These are phyloP conservation scores for Apiospora koreana DNA, from an alignment of 2,329 filamentous ascomycete species.

Conservation along the genomic window DNA sequence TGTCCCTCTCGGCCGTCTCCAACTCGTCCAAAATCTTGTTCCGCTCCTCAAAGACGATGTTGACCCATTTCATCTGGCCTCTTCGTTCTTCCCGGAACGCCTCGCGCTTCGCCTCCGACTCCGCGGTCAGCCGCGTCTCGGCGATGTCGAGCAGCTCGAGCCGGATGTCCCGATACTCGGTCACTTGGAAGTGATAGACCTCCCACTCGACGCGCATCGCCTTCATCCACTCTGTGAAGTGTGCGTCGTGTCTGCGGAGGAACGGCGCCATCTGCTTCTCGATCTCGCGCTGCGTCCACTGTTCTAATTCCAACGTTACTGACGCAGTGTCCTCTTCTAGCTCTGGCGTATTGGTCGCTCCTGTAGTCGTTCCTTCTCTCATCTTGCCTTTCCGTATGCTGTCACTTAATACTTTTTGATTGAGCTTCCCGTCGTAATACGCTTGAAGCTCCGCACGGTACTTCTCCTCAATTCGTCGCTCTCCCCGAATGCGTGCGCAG, in stretches of 20 bases:
- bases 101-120: conserved; percentile 28
- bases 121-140: conserved; percentile 31
- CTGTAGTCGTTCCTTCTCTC: background rate
- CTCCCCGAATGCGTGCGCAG: conserved; percentile 39
- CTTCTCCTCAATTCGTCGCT: conserved; percentile 44
- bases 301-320: background rate
- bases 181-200: conserved; percentile 35
- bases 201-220: conserved; percentile 43
- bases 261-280: conserved; percentile 36
- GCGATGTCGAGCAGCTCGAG: conserved; percentile 45
- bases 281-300: conserved; percentile 22
- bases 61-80: conserved; percentile 51
- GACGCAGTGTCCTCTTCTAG: background rate
- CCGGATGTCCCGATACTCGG: conserved; percentile 40
- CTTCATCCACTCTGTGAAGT: conserved; percentile 41
- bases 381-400: background rate
- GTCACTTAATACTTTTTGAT: background rate
- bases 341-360: background rate
- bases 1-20: conserved; percentile 46
- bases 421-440: conserved; percentile 35
- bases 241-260: conserved; percentile 42
- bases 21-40: conserved; percentile 41
- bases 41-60: conserved; percentile 46
- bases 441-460: conserved; percentile 40
- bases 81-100: conserved; percentile 35